phyloP scores from a whole-genome alignment of 495 filamentous ascomycete species.

The Hypoxylon trugodes region DNA sequence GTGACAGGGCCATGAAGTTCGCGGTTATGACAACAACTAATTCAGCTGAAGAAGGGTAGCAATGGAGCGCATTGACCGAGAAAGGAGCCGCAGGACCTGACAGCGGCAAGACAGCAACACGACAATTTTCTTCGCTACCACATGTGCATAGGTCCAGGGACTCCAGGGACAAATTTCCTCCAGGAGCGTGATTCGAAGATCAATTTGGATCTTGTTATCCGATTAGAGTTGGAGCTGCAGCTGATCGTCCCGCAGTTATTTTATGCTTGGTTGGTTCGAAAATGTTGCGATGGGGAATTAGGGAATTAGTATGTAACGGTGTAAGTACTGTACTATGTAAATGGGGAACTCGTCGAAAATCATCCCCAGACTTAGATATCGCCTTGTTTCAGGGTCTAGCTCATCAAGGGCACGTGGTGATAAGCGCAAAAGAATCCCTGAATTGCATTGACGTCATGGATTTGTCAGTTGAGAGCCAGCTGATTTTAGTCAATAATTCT shows the following conservation, averaged over 20 bases:
- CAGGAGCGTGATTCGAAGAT: slow-evolving; percentile 23
- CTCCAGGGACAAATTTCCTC: slow-evolving; percentile 18
- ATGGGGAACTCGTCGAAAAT: slow-evolving; percentile 28
- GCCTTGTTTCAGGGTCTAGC: slow-evolving; percentile 32
- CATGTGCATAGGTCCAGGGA: too few relatives aligned
- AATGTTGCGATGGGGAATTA: slow-evolving; percentile 1
- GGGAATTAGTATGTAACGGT: slow-evolving; percentile 11
- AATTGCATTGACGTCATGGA: slow-evolving; percentile 27
- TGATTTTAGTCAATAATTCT: slow-evolving; percentile 2
- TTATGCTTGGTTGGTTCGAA: slow-evolving; percentile 4
- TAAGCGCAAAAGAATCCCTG: slow-evolving; percentile 24
- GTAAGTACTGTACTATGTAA: not conserved
- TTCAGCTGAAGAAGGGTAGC: not conserved
- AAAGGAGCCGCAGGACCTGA: too few relatives aligned
- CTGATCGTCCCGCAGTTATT: slow-evolving; percentile 23
- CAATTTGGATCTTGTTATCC: slow-evolving; percentile 20
- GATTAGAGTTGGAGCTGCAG: slow-evolving; percentile 22
- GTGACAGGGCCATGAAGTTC: slow-evolving; percentile 16
- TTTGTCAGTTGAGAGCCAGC: not conserved
- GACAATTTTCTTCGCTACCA: not conserved
- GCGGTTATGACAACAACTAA: not conserved
- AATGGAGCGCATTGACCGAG: slow-evolving; percentile 6
- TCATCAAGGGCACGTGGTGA: slow-evolving; percentile 48
- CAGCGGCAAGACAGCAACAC: too few relatives aligned
- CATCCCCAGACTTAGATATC: slow-evolving; percentile 36